Evolutionary conservation across 345 rosid species (phyloP), one percentile per base, ranked within the genome.

Genomic region (Acer campestre): DNA sequence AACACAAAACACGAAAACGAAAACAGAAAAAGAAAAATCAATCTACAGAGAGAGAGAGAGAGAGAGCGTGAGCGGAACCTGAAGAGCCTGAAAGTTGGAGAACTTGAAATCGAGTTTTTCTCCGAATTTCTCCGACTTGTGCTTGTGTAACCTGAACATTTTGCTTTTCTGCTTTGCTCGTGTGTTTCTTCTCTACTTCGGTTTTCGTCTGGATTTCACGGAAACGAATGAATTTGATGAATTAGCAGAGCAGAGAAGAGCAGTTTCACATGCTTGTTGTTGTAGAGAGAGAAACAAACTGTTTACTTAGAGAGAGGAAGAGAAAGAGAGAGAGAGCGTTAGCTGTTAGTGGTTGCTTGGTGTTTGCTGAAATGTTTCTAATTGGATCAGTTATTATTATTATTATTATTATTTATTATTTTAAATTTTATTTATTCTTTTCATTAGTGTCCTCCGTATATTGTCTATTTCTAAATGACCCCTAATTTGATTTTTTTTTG

Each of bases 71-170:
- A 48, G 61, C 29, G 17, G 70, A 71, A 89, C 92, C 92, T 89
- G 88, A 78, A 83, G 83, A 77, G 83, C 87, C 66, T 86, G 88
- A 18, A 89, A 81, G 79, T 77, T 78, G 22, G 90, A 87, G 86
- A 90, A 81, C 71, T 75, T 80, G 89, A 90, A 86, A 78, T 86
- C 83, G 71, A 86, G 74, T 80, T 80, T 81, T 55, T 86, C 87
- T 27, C 85, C 88, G 40, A 63, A 63, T 77, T 84, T 87, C 25
- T 80, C 83, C 6, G 90, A 78, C 78, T 79, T 88, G 72, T 82
- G 88, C 75, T 79, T 89, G 74, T 75, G 85, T 16, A 84, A 79
- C 80, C 85, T 86, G 81, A 91, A 91, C 94, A 91, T 91, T 29
- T 77, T 70, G 16, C 58, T 31, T 23, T 61, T 42, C 46, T 42